These are phyloP conservation scores for Cryptococcus hybrid DNA, from an alignment of 1,284 basidiomycete genomes.

Conservation along the genomic window DNA sequence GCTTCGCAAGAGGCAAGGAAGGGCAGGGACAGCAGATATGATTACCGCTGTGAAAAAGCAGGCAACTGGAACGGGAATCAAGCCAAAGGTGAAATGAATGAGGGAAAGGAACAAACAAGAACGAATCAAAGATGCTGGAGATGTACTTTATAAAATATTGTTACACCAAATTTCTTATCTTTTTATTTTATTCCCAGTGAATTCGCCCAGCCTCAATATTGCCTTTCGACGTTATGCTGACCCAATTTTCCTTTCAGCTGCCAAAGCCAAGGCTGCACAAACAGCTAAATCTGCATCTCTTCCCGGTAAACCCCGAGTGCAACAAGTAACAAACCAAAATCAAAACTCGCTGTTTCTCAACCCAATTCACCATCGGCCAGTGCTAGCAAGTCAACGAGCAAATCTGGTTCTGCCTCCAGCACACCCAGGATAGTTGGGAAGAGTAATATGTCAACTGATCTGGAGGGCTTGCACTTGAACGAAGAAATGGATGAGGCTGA, in stretches of 20 bases:
- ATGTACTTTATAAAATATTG: neutral
- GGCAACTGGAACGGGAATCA: conserved; percentile 8
- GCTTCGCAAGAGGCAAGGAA: conserved; percentile 52
- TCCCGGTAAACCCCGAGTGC: conserved; percentile 35
- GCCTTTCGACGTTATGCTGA: conserved; percentile 11
- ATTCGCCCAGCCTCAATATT: neutral
- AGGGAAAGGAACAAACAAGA: neutral
- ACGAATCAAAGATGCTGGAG: neutral
- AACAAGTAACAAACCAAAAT: conserved; percentile 10
- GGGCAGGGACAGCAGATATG: conserved; percentile 40
- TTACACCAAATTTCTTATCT: neutral
- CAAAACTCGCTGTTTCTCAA: conserved; percentile 17
- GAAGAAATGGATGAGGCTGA: conserved; percentile 52
- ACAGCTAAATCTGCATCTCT: conserved; percentile 34
- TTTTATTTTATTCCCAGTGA: neutral
- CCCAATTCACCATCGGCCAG: conserved; percentile 18
- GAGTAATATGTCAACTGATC: conserved; percentile 57
- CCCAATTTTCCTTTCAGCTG: conserved; percentile 15
- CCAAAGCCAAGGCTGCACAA: conserved; percentile 25
- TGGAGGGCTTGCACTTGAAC: conserved; percentile 69
- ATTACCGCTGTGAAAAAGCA: conserved; percentile 15
- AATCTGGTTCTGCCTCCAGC: conserved; percentile 19
- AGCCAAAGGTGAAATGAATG: conserved; percentile 9
- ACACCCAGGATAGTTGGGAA: conserved; percentile 43
- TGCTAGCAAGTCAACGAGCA: conserved; percentile 20